Percentiles rank a stretch among this genome's conserved stretches.
These are phyloP conservation scores for Podaxis pistillaris DNA, from an alignment of 768 basidiomycete genomes.

Conservation along the genomic window DNA sequence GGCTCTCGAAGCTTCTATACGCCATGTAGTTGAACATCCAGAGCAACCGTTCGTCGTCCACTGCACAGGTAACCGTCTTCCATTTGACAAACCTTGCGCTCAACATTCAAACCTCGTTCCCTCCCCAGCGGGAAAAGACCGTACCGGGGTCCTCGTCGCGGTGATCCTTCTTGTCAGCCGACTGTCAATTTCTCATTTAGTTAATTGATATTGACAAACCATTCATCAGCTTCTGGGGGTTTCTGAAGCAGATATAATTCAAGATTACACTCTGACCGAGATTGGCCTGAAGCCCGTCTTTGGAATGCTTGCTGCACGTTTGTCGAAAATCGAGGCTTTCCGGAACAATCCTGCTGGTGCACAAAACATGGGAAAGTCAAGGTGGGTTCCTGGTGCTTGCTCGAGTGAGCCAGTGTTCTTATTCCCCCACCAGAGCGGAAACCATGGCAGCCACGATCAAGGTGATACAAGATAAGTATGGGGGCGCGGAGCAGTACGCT, in stretches of 20 bases:
- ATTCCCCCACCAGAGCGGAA: constrained; percentile 27
- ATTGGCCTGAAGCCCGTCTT: constrained; percentile 34
- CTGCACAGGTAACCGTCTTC: constrained; percentile 36
- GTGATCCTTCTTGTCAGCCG: constrained; percentile 30
- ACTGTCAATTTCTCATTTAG: not conserved
- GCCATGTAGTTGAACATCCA: constrained; percentile 36
- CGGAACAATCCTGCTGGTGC: constrained; percentile 34
- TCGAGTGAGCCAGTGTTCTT: not conserved
- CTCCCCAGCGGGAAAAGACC: constrained; percentile 39
- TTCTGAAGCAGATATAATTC: constrained; percentile 34
- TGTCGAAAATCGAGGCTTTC: constrained; percentile 27
- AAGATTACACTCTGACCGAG: constrained; percentile 40
- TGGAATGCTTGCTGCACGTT: constrained; percentile 28
- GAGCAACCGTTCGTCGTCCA: constrained; percentile 39
- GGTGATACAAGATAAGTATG: constrained; percentile 33
- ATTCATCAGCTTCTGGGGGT: constrained; percentile 35
- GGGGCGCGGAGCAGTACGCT: constrained; percentile 35
- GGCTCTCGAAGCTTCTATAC: constrained; percentile 32
- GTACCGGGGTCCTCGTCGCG: constrained; percentile 38
- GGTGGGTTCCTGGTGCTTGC: constrained; percentile 18
- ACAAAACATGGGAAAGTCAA: constrained; percentile 32
- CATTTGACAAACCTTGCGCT: not conserved
- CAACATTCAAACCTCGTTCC: not conserved
- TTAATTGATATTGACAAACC: not conserved
- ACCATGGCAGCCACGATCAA: constrained; percentile 32